phyloP scores from a whole-genome alignment of 495 filamentous ascomycete genomes.

The Astrothelium macrocarpum region DNA sequence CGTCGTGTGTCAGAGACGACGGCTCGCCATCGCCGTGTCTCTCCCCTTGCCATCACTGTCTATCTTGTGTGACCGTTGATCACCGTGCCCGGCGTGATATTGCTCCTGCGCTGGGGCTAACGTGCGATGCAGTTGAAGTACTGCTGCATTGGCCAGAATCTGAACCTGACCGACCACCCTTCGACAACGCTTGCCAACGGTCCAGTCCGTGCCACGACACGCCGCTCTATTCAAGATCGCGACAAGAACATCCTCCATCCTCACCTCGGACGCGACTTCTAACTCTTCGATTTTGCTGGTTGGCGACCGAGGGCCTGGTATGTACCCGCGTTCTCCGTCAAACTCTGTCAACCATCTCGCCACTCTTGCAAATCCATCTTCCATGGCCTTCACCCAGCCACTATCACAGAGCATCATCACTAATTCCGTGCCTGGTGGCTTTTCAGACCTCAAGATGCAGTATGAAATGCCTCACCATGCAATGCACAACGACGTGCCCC shows the following conservation, averaged over 20 bases:
- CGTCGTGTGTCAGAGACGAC: neutral
- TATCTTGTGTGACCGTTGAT: neutral
- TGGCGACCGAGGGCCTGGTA: neutral
- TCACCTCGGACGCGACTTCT: neutral
- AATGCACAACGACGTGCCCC: neutral
- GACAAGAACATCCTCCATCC: neutral
- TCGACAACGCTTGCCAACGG: neutral
- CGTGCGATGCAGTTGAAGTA: neutral
- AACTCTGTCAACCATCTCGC: neutral
- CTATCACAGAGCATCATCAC: neutral
- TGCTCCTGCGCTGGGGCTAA: neutral
- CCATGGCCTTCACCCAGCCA: neutral
- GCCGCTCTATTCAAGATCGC: neutral
- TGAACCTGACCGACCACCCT: neutral
- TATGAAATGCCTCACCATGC: constrained; percentile 4
- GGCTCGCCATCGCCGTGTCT: neutral
- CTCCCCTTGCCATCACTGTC: neutral
- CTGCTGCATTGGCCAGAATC: neutral
- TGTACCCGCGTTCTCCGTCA: neutral
- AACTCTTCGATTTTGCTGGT: neutral
- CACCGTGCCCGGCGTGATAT: neutral
- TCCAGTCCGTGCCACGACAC: neutral
- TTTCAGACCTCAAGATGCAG: constrained; percentile 2
- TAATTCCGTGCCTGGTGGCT: neutral
- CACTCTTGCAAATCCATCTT: neutral